phyloP scores from a whole-genome alignment of 257 asterid genomes.

The Schizonepeta tenuifolia region DNA sequence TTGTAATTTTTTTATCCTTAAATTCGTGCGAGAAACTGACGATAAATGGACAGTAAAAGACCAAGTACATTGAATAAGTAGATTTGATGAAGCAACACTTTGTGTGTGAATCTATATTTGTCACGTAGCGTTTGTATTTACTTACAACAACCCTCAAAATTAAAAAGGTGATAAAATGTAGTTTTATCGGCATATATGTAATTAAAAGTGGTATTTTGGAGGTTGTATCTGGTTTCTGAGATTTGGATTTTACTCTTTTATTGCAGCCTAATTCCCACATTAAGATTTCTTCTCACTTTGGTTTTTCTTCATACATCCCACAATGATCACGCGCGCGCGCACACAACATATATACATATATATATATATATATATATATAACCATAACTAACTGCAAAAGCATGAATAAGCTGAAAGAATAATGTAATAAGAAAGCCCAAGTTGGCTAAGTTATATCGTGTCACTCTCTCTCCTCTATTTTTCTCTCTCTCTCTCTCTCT shows the following conservation, averaged over 20 bases:
- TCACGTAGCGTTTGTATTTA: conserved; percentile 36
- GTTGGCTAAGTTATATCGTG: conserved; percentile 41
- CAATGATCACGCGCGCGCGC: background rate
- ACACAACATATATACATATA: background rate
- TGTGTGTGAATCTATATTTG: conserved; percentile 26
- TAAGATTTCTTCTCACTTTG: conserved; percentile 55
- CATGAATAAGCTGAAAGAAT: conserved; percentile 46
- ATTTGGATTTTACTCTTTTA: conserved; percentile 46
- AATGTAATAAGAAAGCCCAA: conserved; percentile 43
- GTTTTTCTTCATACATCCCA: conserved; percentile 47
- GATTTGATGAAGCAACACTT: background rate
- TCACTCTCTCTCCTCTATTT: conserved; percentile 42
- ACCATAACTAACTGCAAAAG: conserved; percentile 64
- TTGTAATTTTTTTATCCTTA: background rate
- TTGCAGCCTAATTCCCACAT: conserved; percentile 32
- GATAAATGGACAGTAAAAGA: conserved; percentile 31
- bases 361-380: conserved; percentile 2
- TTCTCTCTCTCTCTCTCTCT: conserved; percentile 36
- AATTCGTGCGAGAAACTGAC: conserved; percentile 19
- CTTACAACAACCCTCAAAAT: conserved; percentile 30
- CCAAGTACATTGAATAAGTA: conserved; percentile 29
- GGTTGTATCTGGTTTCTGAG: conserved; percentile 36
- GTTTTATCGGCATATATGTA: conserved; percentile 7
- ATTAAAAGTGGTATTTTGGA: conserved; percentile 60
- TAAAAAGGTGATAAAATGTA: conserved; percentile 35